Evolutionary conservation across 352 stramenopile genomes (phyloP).

Genomic region (Discostella stelligera): DNA sequence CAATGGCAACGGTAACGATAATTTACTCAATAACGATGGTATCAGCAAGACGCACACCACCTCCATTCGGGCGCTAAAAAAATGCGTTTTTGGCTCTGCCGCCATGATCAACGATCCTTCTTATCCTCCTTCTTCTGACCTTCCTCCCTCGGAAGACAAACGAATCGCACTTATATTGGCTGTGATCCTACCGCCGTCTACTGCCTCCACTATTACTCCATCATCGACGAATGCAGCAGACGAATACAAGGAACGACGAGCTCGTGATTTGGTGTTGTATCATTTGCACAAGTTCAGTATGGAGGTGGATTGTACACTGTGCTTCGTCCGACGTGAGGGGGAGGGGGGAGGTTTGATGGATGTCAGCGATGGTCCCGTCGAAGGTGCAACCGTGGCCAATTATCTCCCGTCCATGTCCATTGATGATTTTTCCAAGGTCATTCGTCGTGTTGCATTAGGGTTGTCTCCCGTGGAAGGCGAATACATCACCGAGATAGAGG

Average conservation of each 20-base stretch:
- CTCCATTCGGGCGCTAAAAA: constrained; percentile 50
- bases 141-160: not conserved
- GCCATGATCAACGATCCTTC: not conserved
- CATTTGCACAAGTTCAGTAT: constrained; percentile 74
- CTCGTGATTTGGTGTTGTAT: constrained; percentile 61
- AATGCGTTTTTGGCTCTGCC: constrained; percentile 45
- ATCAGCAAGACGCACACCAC: constrained; percentile 18
- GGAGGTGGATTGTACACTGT: constrained; percentile 58
- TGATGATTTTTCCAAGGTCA: constrained; percentile 31
- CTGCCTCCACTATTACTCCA: not conserved
- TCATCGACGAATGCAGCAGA: constrained; percentile 16
- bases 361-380: not conserved
- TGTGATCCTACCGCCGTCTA: constrained; percentile 24
- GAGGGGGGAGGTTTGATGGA: not conserved
- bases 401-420: constrained; percentile 24
- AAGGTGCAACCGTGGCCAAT: not conserved
- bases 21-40: not conserved
- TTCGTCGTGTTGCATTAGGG: constrained; percentile 39
- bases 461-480: constrained; percentile 23
- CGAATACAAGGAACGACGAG: constrained; percentile 59
- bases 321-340: constrained; percentile 47
- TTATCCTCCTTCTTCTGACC: not conserved
- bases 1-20: constrained; percentile 1
- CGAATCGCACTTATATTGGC: constrained; percentile 30
- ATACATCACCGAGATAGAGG: not conserved